These are phyloP conservation scores for Aspergillus chevalieri DNA, from an alignment of 2,329 filamentous ascomycete genomes.

Conservation along the genomic window DNA sequence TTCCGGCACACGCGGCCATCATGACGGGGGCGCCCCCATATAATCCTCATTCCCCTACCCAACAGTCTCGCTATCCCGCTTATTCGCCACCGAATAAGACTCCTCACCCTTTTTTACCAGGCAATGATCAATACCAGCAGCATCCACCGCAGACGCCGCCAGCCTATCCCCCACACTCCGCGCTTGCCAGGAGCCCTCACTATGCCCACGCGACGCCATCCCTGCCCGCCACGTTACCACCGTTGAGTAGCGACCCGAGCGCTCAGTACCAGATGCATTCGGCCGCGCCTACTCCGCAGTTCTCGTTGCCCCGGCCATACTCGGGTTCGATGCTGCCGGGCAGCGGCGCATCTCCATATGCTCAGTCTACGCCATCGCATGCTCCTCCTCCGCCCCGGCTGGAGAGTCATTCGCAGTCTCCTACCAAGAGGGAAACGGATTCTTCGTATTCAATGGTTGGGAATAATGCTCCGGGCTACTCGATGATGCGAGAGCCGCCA, in stretches of 20 bases:
- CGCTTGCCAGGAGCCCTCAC: conserved; percentile 36
- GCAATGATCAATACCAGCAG: conserved; percentile 38
- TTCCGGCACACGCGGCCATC: conserved; percentile 27
- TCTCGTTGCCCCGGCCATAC: conserved; percentile 31
- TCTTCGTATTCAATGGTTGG: conserved; percentile 22
- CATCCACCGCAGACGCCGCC: conserved; percentile 40
- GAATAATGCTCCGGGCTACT: conserved; percentile 25
- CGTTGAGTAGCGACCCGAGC: conserved; percentile 35
- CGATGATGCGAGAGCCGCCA: conserved; percentile 25
- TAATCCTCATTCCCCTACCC: conserved; percentile 40
- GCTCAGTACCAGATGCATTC: conserved; percentile 33
- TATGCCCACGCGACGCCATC: conserved; percentile 37
- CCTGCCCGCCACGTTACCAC: conserved; percentile 33
- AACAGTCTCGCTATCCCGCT: conserved; percentile 35
- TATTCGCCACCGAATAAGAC: conserved; percentile 39
- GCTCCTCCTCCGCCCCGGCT: conserved; percentile 35
- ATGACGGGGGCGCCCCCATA: conserved; percentile 42
- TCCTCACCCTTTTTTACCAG: conserved; percentile 36
- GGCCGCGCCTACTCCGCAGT: conserved; percentile 23
- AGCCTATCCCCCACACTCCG: conserved; percentile 29
- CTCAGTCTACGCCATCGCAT: conserved; percentile 32
- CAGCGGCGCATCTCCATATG: conserved; percentile 33
- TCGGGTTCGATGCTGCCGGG: conserved; percentile 28
- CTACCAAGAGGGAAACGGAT: conserved; percentile 35
- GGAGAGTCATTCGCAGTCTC: conserved; percentile 36